Base-by-base conservation (phyloP, 2,329 filamentous ascomycete genomes). In the Paracamarosporium sp. region DNA sequence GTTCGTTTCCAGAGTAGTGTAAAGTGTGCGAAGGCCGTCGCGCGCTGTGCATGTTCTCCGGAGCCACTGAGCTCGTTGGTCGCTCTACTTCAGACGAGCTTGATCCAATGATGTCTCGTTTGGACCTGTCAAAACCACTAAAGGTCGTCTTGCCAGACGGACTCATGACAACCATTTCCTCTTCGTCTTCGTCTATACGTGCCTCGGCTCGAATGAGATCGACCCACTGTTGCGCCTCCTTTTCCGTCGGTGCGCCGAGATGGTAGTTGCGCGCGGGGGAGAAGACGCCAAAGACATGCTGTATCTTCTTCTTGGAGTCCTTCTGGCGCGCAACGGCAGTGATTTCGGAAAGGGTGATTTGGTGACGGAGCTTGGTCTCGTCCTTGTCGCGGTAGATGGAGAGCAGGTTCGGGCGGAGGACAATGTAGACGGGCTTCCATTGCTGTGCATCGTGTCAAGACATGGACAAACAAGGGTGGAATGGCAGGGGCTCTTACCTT, bases 301-400 rank as follows among this genome's bases (percentile, higher is more conserved):
- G 86, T 57, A 91, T 89, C 74, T 91, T 93, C 60, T 93, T 88
- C 77, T 96, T 97, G 8, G 92, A 90, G 68, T 96, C 93, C 70
- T 91, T 93, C 62, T 98, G 88, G 57, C 91, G 87, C 1, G 93
- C 91, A 43, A 97, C 92, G 7, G 95, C 93, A 3, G 93, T 97
- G 57, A 98, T 86, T 59, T 99, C 95, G 41, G 91, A 90, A 36
- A 98, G 85, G 70, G 89, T 88, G 70, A 99, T 88, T 73, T 96
- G 93, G 71, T 96, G 90, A 51, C 92, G 90, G 41, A 99, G 85
- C 75, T 93, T 93, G 68, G 90, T 91, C 79, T 97, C 93, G 68
- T 93, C 91, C 68, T 91, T 87, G 73, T 94, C 90, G 78, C 94
- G 96, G 84, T 99, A 99, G 60, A 97, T 89, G 50, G 91, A 97